Base-by-base conservation (phyloP, 768 basidiomycete genomes). In the Naganishia friedmannii region DNA sequence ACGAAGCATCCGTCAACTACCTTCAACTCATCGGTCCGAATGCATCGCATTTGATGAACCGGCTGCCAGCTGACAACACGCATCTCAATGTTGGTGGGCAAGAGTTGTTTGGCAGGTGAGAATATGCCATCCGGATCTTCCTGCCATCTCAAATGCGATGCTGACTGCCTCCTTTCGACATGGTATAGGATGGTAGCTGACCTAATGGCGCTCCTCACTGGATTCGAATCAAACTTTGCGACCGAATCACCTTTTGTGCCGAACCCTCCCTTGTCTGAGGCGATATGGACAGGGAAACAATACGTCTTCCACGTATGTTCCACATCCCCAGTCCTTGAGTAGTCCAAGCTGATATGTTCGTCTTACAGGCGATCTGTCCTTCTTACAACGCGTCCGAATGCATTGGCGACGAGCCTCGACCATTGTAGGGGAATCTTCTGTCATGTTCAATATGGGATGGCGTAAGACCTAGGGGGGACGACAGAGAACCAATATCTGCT, bases 231-330 rank as follows among this genome's bases (percentile, higher is more conserved):
- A 6, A 69, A 58, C 23, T 69, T 60, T 26, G 29, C 8, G 21
- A 53, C 60, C 2, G 56, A 53, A n/a, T 51, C 48, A 12, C 68
- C 68, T 4, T 60, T 69, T n/a, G 58, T 69, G 21, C 48, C 48
- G 13, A 60, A 69, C 34, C 55, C 48, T 32, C 31, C 57, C 21
- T 29, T 69, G 46, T 57, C 55, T 10, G 60, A 65, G 46, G 68
- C 68, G 1, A 69, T 69, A n/a, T 69, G 68, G 68, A 69, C 68
- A 13, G 68, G 68, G 31, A 69, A 69, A 46, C 68, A 63, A 54
- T 69, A 69, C 48, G 58, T 69, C 1, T 46, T 26, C 23, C 28
- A 56, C 6, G 68, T 69, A 29, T 31, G 67, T 45, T 13, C 37
- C 34, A 7, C 21, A 17, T 39, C n/a, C 10, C 17, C 17, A 5